Base-by-base conservation (phyloP, 805 yeast species). In the Metschnikowia picachoensis region DNA sequence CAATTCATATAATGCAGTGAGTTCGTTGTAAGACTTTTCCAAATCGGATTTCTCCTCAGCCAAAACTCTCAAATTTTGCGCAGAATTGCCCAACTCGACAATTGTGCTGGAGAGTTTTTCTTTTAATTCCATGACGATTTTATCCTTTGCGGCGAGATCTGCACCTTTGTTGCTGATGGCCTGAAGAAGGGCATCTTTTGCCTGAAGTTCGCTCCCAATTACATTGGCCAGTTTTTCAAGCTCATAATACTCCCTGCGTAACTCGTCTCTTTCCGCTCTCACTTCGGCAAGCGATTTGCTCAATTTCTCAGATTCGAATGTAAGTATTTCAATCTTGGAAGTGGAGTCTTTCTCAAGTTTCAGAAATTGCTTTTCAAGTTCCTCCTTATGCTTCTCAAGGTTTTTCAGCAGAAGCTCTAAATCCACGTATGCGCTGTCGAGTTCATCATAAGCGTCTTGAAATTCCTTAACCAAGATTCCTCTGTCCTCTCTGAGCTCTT, bases 381-480 rank as follows among this genome's bases (percentile, higher is more conserved):
- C 54, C 3, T 49, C 56, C 15, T 48, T 50, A 20, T 50, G 46
- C 17, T 41, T 44, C 20, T 56, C 56, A 13, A 48, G 46, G 16
- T 52, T 52, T 9, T 43, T 39, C 33, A 39, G 45, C 51, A 35
- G 46, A 8, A 52, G 39, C 32, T 52, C 56, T 25, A 52, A 39
- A 29, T 52, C 56, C 47, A 52, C 45, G 37, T 45, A 44, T 8
- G 46, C 31, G 25, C 48, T 54, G 25, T 60, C 62, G 17, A 51
- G 34, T 10, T 47, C 51, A 20, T 53, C 49, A 38, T 48, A 48
- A 15, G 55, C 44, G 10, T 51, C 41, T 56, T 64, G 38, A 60
- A 65, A 27, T 37, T 39, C 51, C 55, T 61, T 44, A 60, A 41
- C 13, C 47, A 54, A 48, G 56, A 64, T 44, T 58, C 52, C 14